Evolutionary conservation across 176 grass and related monocot species (phyloP).

Genomic region (Raddia distichophylla): DNA sequence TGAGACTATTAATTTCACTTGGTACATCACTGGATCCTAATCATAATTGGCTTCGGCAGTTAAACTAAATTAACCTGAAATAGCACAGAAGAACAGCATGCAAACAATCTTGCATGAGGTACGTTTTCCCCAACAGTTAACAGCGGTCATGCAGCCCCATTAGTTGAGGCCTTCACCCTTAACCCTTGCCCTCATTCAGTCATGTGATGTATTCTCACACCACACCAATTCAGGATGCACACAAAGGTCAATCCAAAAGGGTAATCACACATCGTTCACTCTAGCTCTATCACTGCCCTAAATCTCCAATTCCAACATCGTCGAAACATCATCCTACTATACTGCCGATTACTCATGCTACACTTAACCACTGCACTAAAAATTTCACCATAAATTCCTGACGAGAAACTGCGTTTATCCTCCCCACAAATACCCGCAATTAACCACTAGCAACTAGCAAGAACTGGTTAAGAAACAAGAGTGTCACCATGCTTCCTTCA

Average conservation of each 20-base stretch:
- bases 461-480: not conserved
- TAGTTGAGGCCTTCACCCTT: not conserved
- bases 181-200: conserved; percentile 13
- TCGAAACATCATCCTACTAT: not conserved
- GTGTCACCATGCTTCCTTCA: not conserved
- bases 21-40: not conserved
- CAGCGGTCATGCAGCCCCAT: not conserved
- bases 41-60: conserved; percentile 1
- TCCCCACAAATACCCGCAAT: not conserved
- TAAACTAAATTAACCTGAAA: not conserved
- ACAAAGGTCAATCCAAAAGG: not conserved
- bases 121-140: not conserved
- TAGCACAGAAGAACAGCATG: not conserved
- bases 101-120: not conserved
- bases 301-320: not conserved
- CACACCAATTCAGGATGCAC: conserved; percentile 7
- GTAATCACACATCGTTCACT: not conserved
- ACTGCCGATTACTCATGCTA: not conserved
- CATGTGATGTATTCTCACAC: not conserved
- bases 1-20: not conserved
- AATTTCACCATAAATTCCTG: not conserved
- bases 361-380: not conserved
- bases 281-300: conserved; percentile 13
- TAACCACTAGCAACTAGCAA: not conserved
- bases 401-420: not conserved